phyloP scores from a whole-genome alignment of 441 rosid species.

The Croton setiger region DNA sequence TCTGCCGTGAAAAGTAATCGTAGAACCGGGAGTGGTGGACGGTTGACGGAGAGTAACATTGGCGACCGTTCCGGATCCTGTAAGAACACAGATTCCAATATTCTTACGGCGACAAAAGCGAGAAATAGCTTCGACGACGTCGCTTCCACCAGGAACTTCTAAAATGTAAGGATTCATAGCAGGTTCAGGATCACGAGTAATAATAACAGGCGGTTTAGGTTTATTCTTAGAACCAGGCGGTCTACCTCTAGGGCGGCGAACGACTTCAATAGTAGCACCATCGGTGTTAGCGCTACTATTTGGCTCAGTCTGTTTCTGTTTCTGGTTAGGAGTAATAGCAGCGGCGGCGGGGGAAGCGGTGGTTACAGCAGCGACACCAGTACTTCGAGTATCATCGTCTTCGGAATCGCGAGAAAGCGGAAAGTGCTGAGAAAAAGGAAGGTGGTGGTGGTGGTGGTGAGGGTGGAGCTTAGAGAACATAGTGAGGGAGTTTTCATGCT shows the following conservation, averaged over 20 bases:
- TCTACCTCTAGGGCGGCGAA: conserved; percentile 76
- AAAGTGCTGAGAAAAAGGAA: conserved; percentile 43
- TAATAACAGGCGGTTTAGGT: conserved; percentile 57
- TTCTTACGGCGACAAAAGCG: conserved; percentile 59
- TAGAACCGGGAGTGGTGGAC: conserved; percentile 57
- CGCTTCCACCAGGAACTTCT: conserved; percentile 67
- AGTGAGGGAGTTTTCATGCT: conserved; percentile 17
- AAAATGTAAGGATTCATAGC: conserved; percentile 82
- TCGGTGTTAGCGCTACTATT: conserved; percentile 29
- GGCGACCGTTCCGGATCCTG: conserved; percentile 70
- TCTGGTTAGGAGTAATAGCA: background rate
- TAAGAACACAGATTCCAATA: conserved; percentile 61
- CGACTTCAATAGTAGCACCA: conserved; percentile 57
- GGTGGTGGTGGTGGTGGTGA: conserved; percentile 20
- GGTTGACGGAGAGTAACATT: conserved; percentile 85
- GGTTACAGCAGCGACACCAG: conserved; percentile 13
- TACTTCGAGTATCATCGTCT: conserved; percentile 30
- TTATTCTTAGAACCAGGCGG: conserved; percentile 87
- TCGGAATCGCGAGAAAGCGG: conserved; percentile 43
- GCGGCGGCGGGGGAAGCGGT: conserved; percentile 1
- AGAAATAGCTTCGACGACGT: conserved; percentile 60
- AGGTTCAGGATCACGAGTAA: conserved; percentile 52
- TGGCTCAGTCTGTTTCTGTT: conserved; percentile 9
- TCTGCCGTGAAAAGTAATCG: conserved; percentile 77
- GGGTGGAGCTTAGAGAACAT: conserved; percentile 29